A percentile compares a stretch with the other conserved stretches of the same genome.
phyloP scores from a whole-genome alignment of 768 basidiomycete genomes.

The Tulasnella sp. region DNA sequence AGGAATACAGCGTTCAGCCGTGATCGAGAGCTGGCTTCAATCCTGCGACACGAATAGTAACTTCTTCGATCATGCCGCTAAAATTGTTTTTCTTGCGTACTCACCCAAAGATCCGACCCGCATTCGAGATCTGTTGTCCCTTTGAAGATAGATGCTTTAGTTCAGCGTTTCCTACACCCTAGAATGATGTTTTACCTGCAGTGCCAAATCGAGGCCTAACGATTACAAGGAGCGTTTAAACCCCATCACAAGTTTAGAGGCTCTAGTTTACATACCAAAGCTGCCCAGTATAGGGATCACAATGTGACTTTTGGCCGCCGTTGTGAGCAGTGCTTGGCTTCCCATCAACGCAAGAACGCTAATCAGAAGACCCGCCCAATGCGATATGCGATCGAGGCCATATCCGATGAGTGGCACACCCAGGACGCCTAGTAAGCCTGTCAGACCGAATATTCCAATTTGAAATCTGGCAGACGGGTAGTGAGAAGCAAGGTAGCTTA shows the following conservation, averaged over 20 bases:
- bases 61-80: not conserved
- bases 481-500: not conserved
- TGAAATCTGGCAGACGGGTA: constrained; percentile 30
- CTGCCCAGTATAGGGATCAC: constrained; percentile 58
- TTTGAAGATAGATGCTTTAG: not conserved
- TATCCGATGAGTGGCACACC: constrained; percentile 59
- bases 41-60: constrained; percentile 16
- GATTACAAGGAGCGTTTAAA: not conserved
- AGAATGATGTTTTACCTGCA: not conserved
- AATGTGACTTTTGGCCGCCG: constrained; percentile 56
- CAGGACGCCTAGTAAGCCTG: constrained; percentile 54
- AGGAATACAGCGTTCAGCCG: constrained; percentile 69
- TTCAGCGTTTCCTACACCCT: too few relatives aligned
- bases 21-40: constrained; percentile 41
- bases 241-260: not conserved
- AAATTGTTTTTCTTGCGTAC: too few relatives aligned
- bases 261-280: constrained; percentile 39
- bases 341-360: constrained; percentile 36
- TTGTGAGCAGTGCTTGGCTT: constrained; percentile 54
- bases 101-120: constrained; percentile 3
- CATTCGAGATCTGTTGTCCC: not conserved
- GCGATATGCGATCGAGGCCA: constrained; percentile 54
- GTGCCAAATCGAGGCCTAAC: not conserved
- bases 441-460: constrained; percentile 64
- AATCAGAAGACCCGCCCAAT: constrained; percentile 65